Percentiles rank a stretch among this genome's conserved stretches.
These are phyloP conservation scores for Pseudogymnoascus sp. DNA, from an alignment of 2,329 filamentous ascomycete genomes.

Conservation along the genomic window DNA sequence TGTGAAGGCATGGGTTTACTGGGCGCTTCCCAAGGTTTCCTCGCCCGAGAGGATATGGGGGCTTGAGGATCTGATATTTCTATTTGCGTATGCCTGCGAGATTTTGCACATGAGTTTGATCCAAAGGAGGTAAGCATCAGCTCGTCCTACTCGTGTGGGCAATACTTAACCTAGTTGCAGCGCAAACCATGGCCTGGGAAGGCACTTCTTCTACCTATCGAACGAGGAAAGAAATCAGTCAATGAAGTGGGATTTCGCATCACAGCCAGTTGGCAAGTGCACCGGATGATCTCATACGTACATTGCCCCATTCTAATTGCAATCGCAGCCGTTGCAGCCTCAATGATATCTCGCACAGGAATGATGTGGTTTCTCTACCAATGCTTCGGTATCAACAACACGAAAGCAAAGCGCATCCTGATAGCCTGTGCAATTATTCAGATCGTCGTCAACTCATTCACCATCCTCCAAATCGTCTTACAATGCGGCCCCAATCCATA, in stretches of 20 bases:
- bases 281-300: neutral
- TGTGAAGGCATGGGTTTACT: slow-evolving; percentile 26
- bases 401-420: slow-evolving; percentile 26
- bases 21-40: slow-evolving; percentile 27
- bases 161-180: slow-evolving; percentile 14
- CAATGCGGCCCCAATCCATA: slow-evolving; percentile 31
- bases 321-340: slow-evolving; percentile 25
- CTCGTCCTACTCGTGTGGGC: neutral
- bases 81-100: slow-evolving; percentile 26
- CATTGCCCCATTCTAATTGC: slow-evolving; percentile 3
- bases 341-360: slow-evolving; percentile 30
- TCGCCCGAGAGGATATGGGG: slow-evolving; percentile 29
- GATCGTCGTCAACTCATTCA: slow-evolving; percentile 28
- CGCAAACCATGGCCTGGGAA: slow-evolving; percentile 26
- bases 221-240: slow-evolving; percentile 21
- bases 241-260: slow-evolving; percentile 26
- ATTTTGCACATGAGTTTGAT: slow-evolving; percentile 28
- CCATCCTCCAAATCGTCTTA: slow-evolving; percentile 29
- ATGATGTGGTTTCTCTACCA: slow-evolving; percentile 32
- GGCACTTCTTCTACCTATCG: slow-evolving; percentile 28
- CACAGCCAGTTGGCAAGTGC: slow-evolving; percentile 18
- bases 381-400: slow-evolving; percentile 28
- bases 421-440: slow-evolving; percentile 28
- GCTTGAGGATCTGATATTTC: slow-evolving; percentile 28
- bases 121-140: slow-evolving; percentile 24